Base-by-base conservation (phyloP, 768 basidiomycete genomes). In the Sporobolomyces roseus region DNA sequence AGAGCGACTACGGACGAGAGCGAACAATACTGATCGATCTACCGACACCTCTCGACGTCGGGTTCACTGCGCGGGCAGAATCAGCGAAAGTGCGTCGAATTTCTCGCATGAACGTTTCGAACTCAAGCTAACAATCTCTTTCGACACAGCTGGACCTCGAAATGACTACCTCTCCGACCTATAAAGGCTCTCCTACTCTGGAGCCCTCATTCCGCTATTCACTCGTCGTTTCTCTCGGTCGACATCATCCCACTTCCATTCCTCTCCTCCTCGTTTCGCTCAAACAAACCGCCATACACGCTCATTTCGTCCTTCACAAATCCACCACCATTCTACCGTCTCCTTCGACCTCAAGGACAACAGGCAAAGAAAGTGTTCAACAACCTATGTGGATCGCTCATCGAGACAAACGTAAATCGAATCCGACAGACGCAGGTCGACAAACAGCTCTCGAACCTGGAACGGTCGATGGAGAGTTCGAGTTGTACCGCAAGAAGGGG, bases 261-360 rank as follows among this genome's bases (percentile, higher is more conserved):
- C 56, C 56, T 8, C 56, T 58, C 56, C 13, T 58, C 9, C 45
- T 41, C 4, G 2, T 41, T 29, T 27, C 38, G 2, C 27, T 58
- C 29, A 10, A 27, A 21, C 38, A 43, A 17, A 27, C 56, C 14
- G 38, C 56, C 13, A 14, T 27, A 4, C 45, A 58, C 41, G 29
- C 25, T 23, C 56, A 58, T 32, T 58, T 58, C 41, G 56, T 58
- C 9, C 56, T 58, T 23, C 23, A 58, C 10, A 14, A 45, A 27
- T 43, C 38, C 13, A 32, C 25, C 41, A 43, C 56, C 13, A 45
- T 29, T 25, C 17, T 27, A 7, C 27, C 49, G n/a, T 8, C 38
- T 41, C 17, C 25, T 29, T 17, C 9, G n/a, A n/a, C n/a, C n/a
- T n/a, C n/a, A n/a, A n/a, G n/a, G n/a, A n/a, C n/a, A n/a, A n/a